Base-by-base conservation (phyloP, 2,329 filamentous ascomycete genomes). In the Capronia americana region DNA sequence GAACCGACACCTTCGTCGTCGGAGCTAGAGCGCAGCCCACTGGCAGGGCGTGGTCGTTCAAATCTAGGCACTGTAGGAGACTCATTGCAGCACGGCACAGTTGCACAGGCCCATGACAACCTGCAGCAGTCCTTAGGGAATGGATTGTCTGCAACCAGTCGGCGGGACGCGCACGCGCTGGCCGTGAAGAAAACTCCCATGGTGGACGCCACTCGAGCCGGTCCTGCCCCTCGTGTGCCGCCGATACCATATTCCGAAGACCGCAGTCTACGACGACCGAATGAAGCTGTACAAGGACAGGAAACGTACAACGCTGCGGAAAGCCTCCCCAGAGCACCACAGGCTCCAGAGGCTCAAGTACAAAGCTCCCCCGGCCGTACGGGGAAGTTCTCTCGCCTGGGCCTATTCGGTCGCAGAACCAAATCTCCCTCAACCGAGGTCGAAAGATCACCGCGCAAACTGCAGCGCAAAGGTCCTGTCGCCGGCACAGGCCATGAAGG, bases 401-500 rank as follows among this genome's bases (percentile, higher is more conserved):
- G 90, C 0, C 84, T 97, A 61, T 96, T 97, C 73, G 62, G 70
- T 48, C 66, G 67, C 11, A 83, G 89, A 8, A 87, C 90, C 70
- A 88, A 88, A 63, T 88, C 62, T 32, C 65, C 88, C 14, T 96
- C 92, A 77, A 83, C 86, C 0, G 82, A 86, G 0, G 75, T 85
- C 3, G 83, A 87, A 78, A 11, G 77, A 77, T 23, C 66, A 76
- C 0, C 85, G 88, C n/a, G 87, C 85, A 74, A 83, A 84, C 44
- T 87, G 89, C 8, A 88, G 85, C 86, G 90, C 30, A 94, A 92
- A 77, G 93, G 94, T 0, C 94, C 94, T 24, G 87, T 86, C 17
- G 94, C 94, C 48, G 94, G 94, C n/a, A 98, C 94, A 44, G 94
- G 94, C 0, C 93, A 98, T 74, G 94, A 98, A 79, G 81, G 80